These are phyloP conservation scores for Fraxinus anomala DNA, from an alignment of 257 asterid genomes.

Conservation along the genomic window DNA sequence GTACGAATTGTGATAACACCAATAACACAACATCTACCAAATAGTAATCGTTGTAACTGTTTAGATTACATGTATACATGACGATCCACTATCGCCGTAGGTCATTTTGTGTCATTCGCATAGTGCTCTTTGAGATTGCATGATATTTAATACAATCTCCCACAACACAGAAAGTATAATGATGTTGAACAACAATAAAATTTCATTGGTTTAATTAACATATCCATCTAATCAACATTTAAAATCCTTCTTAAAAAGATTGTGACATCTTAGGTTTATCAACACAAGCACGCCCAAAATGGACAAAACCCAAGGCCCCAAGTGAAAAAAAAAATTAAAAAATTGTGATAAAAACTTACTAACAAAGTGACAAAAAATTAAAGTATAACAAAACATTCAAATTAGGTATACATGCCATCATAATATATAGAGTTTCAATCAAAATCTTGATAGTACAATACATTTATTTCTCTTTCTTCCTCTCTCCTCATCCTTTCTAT, in stretches of 20 bases:
- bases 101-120: not conserved
- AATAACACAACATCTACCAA: too few species aligned
- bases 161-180: not conserved
- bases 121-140: not conserved
- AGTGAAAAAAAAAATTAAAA: not conserved
- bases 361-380: conserved; percentile 21
- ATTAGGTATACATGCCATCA: conserved; percentile 40
- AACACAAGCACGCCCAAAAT: conserved; percentile 22
- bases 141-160: not conserved
- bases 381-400: conserved; percentile 28
- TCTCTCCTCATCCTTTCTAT: conserved; percentile 32
- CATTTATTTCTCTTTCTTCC: conserved; percentile 20
- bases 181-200: not conserved
- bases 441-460: conserved; percentile 22
- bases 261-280: not conserved
- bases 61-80: not conserved
- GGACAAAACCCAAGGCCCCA: conserved; percentile 28
- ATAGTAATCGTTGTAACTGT: not conserved
- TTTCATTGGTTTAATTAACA: not conserved
- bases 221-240: not conserved
- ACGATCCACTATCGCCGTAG: not conserved
- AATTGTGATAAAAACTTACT: not conserved
- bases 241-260: not conserved
- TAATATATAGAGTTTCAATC: conserved; percentile 32
- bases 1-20: too few species aligned